These are phyloP conservation scores for Calocera viscosa DNA, from an alignment of 768 basidiomycete species.

Conservation along the genomic window DNA sequence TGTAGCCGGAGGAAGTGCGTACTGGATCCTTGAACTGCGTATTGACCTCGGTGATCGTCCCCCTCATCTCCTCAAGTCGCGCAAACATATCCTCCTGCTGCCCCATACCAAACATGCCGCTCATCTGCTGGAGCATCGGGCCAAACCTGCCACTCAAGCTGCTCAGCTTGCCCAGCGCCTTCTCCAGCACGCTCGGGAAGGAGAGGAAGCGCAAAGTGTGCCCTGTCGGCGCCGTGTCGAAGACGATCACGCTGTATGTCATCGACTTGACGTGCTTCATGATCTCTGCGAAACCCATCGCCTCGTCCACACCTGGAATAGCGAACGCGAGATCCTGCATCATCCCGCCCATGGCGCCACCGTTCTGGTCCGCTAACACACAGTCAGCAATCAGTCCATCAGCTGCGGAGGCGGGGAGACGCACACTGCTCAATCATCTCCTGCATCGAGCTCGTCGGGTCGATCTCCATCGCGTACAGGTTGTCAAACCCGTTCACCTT, in stretches of 20 bases:
- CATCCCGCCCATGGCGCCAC: slow-evolving; percentile 89
- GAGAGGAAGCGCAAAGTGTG: slow-evolving; percentile 97
- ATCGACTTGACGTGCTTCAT: slow-evolving; percentile 99
- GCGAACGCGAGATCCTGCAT: slow-evolving; percentile 99
- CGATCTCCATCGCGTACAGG: slow-evolving; percentile 97
- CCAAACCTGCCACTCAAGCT: slow-evolving; percentile 89
- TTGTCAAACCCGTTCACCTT: slow-evolving; percentile 97
- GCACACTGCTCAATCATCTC: slow-evolving; percentile 97
- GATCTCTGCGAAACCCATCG: slow-evolving; percentile 99
- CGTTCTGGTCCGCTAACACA: slow-evolving; percentile 27
- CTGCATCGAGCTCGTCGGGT: slow-evolving; percentile 92
- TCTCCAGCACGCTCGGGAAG: slow-evolving; percentile 97
- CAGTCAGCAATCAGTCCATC: too few species aligned
- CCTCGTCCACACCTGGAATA: slow-evolving; percentile 98
- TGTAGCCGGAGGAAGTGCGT: slow-evolving; percentile 24
- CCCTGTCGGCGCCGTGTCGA: slow-evolving; percentile 97
- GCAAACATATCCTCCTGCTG: slow-evolving; percentile 98
- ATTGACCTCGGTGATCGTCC: slow-evolving; percentile 95
- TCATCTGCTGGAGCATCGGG: slow-evolving; percentile 80
- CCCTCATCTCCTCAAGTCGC: slow-evolving; percentile 93
- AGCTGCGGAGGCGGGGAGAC: slow-evolving; percentile 20
- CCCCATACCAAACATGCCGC: slow-evolving; percentile 29
- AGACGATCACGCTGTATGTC: slow-evolving; percentile 99
- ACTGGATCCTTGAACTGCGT: slow-evolving; percentile 98
- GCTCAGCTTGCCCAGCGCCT: slow-evolving; percentile 89